Evolutionary conservation across 352 stramenopile genomes (phyloP).

Genomic region (Phytophthora niederhauseri): DNA sequence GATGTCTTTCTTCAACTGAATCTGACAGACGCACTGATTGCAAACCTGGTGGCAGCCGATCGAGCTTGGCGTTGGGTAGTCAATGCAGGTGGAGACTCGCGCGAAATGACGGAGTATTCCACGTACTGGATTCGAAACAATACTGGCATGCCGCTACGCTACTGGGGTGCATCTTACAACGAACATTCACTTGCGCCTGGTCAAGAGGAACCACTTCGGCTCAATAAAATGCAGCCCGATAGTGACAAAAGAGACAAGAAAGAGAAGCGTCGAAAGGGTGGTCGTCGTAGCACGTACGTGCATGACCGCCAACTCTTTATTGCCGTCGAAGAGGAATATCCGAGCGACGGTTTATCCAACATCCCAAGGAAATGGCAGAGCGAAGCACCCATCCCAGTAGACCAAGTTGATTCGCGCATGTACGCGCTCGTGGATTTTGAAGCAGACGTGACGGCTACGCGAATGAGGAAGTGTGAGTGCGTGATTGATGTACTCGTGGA

Average conservation of each 20-base stretch:
- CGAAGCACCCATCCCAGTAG: constrained; percentile 77
- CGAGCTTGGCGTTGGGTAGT: constrained; percentile 82
- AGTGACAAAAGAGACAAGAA: not conserved
- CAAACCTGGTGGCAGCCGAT: constrained; percentile 77
- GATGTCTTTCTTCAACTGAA: constrained; percentile 76
- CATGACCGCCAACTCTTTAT: constrained; percentile 70
- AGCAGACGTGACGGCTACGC: constrained; percentile 44
- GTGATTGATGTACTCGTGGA: constrained; percentile 88
- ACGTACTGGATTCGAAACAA: constrained; percentile 90
- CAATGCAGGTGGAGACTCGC: constrained; percentile 66
- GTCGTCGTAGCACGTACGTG: constrained; percentile 21
- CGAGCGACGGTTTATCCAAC: constrained; percentile 37
- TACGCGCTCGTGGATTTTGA: constrained; percentile 78
- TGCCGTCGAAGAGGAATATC: constrained; percentile 61
- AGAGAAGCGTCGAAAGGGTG: constrained; percentile 23
- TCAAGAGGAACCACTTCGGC: constrained; percentile 69
- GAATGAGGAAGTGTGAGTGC: constrained; percentile 82
- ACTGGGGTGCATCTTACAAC: constrained; percentile 69
- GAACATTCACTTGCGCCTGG: constrained; percentile 58
- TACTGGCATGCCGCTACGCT: constrained; percentile 77
- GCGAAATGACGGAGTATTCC: constrained; percentile 83
- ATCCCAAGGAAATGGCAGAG: constrained; percentile 65
- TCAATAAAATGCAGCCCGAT: constrained; percentile 32
- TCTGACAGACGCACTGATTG: constrained; percentile 82
- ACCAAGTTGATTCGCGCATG: constrained; percentile 85